Conservation (phyloP, 345 rosid species). For the Lepidium africanum region DNA sequence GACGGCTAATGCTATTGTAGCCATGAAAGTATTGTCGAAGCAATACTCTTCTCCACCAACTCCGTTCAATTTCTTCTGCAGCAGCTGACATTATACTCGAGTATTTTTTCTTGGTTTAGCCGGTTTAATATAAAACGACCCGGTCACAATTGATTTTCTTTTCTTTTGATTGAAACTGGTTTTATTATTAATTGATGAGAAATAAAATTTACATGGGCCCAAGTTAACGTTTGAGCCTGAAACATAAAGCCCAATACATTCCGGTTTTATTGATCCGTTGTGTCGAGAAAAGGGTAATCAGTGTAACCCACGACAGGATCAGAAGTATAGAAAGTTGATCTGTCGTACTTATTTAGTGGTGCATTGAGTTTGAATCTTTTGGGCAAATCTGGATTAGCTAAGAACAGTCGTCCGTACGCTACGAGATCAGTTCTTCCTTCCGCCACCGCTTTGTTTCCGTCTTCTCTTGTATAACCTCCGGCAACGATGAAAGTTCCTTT, state of each 20-base stretch:
- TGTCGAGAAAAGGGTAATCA: slow-evolving; percentile 59
- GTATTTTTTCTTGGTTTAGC: too few relatives aligned
- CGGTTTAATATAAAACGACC: too few relatives aligned
- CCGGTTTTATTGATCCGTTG: not conserved
- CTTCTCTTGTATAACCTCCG: slow-evolving; percentile 34
- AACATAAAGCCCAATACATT: too few relatives aligned
- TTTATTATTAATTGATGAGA: too few relatives aligned
- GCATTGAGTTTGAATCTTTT: slow-evolving; percentile 49
- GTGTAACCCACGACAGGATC: slow-evolving; percentile 55
- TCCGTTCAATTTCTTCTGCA: slow-evolving; percentile 52
- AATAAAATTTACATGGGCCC: too few relatives aligned
- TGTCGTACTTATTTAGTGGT: slow-evolving; percentile 42
- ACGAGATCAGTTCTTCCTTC: slow-evolving; percentile 41
- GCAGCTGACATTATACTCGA: not conserved
- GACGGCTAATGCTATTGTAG: slow-evolving; percentile 55
- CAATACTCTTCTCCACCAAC: slow-evolving; percentile 50
- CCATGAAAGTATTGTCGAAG: slow-evolving; percentile 52
- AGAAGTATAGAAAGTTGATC: slow-evolving; percentile 36
- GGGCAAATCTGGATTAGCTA: slow-evolving; percentile 75
- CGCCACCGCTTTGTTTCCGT: slow-evolving; percentile 25
- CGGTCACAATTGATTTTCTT: too few relatives aligned
- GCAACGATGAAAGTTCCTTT: slow-evolving; percentile 35
- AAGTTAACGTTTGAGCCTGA: too few relatives aligned
- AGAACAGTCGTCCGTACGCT: slow-evolving; percentile 47
- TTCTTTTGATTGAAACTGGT: too few relatives aligned